Evolutionary conservation across 2,329 filamentous ascomycete genomes (phyloP).

Genomic region (Celoporthe dispersa): DNA sequence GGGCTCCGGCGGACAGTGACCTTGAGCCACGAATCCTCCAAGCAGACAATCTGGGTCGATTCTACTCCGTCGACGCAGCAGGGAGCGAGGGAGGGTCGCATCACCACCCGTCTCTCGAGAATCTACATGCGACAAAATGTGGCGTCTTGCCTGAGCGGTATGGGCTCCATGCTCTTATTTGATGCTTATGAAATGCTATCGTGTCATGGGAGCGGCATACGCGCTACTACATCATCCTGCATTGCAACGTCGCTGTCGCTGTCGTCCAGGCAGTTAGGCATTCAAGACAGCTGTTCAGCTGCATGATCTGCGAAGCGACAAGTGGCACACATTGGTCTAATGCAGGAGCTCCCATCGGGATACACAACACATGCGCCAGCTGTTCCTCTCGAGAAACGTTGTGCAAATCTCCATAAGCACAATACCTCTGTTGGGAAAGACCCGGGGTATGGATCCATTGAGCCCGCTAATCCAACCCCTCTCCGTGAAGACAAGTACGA

Average conservation of each 20-base stretch:
- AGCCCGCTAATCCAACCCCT: neutral
- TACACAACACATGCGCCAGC: neutral
- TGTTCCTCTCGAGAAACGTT: neutral
- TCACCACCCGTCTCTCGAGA: neutral
- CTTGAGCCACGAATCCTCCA: neutral
- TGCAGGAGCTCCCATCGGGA: neutral
- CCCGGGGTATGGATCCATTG: neutral
- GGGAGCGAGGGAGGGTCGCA: neutral
- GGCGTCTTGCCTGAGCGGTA: neutral
- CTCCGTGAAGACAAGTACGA: conserved; percentile 19
- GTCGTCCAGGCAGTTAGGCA: neutral
- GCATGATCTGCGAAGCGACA: neutral
- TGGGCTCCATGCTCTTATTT: neutral
- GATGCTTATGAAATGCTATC: neutral
- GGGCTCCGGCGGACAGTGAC: neutral
- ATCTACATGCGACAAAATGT: neutral
- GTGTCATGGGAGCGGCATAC: neutral
- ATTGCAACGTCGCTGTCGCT: neutral
- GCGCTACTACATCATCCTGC: neutral
- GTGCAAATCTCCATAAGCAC: neutral
- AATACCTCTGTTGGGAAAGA: neutral
- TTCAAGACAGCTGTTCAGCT: neutral
- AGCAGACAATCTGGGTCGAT: neutral
- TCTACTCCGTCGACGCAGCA: neutral
- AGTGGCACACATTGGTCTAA: neutral